These are phyloP conservation scores for Elongisporangium anandrum DNA, from an alignment of 352 stramenopile genomes.

Conservation along the genomic window DNA sequence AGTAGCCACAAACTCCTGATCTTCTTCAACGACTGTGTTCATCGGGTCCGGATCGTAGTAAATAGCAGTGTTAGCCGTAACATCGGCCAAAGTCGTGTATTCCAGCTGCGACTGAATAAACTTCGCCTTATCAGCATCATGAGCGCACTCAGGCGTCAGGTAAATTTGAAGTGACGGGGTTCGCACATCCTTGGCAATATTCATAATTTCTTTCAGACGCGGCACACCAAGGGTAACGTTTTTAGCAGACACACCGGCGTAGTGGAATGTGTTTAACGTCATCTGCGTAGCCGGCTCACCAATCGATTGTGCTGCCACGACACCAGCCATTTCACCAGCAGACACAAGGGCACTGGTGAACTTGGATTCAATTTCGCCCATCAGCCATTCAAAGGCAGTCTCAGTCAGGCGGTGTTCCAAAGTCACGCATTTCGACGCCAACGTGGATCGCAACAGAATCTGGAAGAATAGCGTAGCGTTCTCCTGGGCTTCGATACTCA, in stretches of 20 bases:
- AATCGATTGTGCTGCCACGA: slow-evolving; percentile 98
- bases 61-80: slow-evolving; percentile 97
- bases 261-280: slow-evolving; percentile 99
- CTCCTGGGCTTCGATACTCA: slow-evolving; percentile 96
- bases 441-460: slow-evolving; percentile 94
- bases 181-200: slow-evolving; percentile 97
- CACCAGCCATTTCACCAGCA: slow-evolving; percentile 98
- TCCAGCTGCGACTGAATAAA: slow-evolving; percentile 94
- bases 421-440: slow-evolving; percentile 96
- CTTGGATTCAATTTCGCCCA: slow-evolving; percentile 96
- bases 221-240: slow-evolving; percentile 99
- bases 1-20: slow-evolving; percentile 96
- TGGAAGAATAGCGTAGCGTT: slow-evolving; percentile 98
- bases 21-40: slow-evolving; percentile 95
- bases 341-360: slow-evolving; percentile 95
- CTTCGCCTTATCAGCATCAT: slow-evolving; percentile 85
- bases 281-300: slow-evolving; percentile 99
- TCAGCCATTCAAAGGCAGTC: slow-evolving; percentile 93
- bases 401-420: slow-evolving; percentile 95
- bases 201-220: slow-evolving; percentile 99
- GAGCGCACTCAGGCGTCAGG: slow-evolving; percentile 85
- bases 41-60: slow-evolving; percentile 98
- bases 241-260: slow-evolving; percentile 98
- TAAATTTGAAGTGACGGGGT: slow-evolving; percentile 97
- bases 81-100: slow-evolving; percentile 96